phyloP scores from a whole-genome alignment of 192 early-diverging fungal genomes.

The Phycomyces blakesleeanus region DNA sequence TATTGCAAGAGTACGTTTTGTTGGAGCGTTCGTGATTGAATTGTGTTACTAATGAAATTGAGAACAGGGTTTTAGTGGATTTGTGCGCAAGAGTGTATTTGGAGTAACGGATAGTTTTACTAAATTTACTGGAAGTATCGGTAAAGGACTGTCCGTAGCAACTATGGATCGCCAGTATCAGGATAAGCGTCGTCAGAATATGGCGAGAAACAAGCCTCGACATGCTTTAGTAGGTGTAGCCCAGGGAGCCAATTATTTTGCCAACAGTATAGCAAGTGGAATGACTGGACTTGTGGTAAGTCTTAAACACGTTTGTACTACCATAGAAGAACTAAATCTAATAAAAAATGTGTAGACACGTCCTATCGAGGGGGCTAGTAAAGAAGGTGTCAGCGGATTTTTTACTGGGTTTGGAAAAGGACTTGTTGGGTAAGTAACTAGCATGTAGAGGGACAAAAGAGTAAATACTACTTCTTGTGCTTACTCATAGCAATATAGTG shows the following conservation, averaged over 20 bases:
- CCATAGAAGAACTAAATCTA: too few relatives aligned
- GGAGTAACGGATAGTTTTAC: slow-evolving; percentile 92
- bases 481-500: slow-evolving; percentile 44
- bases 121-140: slow-evolving; percentile 93
- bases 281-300: slow-evolving; percentile 83
- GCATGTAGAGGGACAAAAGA: not conserved
- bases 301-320: not conserved
- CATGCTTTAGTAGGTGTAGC: slow-evolving; percentile 89
- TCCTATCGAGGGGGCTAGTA: slow-evolving; percentile 84
- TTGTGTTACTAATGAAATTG: not conserved
- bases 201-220: slow-evolving; percentile 81
- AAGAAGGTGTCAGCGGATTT: slow-evolving; percentile 90
- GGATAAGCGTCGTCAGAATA: slow-evolving; percentile 72
- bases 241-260: slow-evolving; percentile 81
- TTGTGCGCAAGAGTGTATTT: slow-evolving; percentile 93
- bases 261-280: slow-evolving; percentile 79
- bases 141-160: slow-evolving; percentile 93
- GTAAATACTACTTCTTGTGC: not conserved
- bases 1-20: slow-evolving; percentile 73
- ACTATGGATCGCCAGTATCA: slow-evolving; percentile 92
- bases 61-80: slow-evolving; percentile 58
- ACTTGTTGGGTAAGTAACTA: slow-evolving; percentile 72
- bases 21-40: too few relatives aligned
- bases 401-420: slow-evolving; percentile 95
- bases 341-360: slow-evolving; percentile 52